A percentile compares a stretch with the other conserved stretches of the same genome.
These are phyloP conservation scores for Didymella exigua DNA, from an alignment of 2,329 filamentous ascomycete species.

Conservation along the genomic window DNA sequence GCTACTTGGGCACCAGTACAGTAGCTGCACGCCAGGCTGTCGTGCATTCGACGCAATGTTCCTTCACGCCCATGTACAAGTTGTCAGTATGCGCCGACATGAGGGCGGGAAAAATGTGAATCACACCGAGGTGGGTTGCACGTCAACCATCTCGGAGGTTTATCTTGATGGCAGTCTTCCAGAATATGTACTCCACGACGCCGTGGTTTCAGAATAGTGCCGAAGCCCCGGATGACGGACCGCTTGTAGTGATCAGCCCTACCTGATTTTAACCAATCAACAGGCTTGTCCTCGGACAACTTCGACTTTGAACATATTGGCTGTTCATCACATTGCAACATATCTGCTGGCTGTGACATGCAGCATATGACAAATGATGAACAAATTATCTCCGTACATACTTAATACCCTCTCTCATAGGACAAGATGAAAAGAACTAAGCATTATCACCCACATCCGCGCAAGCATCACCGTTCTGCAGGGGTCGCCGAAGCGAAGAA, in stretches of 20 bases:
- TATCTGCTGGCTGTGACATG: too few relatives aligned
- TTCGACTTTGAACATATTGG: neutral
- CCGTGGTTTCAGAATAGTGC: constrained; percentile 21
- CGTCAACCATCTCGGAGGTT: constrained; percentile 14
- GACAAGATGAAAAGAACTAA: too few relatives aligned
- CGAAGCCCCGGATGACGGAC: constrained; percentile 19
- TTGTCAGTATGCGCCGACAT: neutral
- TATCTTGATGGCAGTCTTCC: constrained; percentile 17
- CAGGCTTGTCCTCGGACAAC: neutral
- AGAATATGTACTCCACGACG: constrained; percentile 20
- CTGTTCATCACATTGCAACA: neutral
- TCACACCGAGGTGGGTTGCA: neutral
- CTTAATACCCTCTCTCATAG: too few relatives aligned
- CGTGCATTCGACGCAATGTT: neutral
- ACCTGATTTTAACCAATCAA: neutral
- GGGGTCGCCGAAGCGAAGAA: neutral
- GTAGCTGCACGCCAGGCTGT: constrained; percentile 9
- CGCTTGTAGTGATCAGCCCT: constrained; percentile 1
- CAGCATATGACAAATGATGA: too few relatives aligned
- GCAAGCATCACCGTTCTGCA: neutral
- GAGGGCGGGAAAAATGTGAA: neutral
- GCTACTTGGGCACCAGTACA: constrained; percentile 6
- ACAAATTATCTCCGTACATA: too few relatives aligned
- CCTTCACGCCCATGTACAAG: constrained; percentile 1
- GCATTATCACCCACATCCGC: neutral